Conservation (phyloP, 805 yeast species). For the Monosporozyma yasuniensis region DNA sequence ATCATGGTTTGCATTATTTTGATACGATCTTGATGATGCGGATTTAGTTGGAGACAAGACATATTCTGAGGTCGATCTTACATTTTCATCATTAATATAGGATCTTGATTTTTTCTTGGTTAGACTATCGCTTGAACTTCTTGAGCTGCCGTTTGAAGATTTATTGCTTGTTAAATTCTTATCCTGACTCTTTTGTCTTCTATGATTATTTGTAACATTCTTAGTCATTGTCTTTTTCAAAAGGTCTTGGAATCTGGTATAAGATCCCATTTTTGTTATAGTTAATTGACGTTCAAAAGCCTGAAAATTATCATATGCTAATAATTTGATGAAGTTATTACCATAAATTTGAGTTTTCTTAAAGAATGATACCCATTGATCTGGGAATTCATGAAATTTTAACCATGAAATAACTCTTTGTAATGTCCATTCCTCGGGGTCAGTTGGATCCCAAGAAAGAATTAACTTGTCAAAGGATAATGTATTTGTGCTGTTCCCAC, state of each 20-base stretch:
- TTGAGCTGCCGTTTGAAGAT: slow-evolving; percentile 7
- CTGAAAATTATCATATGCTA: slow-evolving; percentile 55
- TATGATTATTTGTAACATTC: slow-evolving; percentile 23
- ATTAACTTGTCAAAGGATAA: slow-evolving; percentile 24
- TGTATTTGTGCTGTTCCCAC: slow-evolving; percentile 9
- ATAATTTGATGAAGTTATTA: slow-evolving; percentile 53
- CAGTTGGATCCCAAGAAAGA: slow-evolving; percentile 41
- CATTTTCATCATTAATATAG: neutral
- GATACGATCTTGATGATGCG: neutral
- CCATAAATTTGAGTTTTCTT: slow-evolving; percentile 49
- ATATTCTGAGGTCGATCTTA: slow-evolving; percentile 5
- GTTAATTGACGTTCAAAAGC: slow-evolving; percentile 33
- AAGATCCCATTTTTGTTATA: slow-evolving; percentile 42
- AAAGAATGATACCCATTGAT: slow-evolving; percentile 65
- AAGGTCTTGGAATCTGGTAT: slow-evolving; percentile 47
- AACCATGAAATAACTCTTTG: slow-evolving; percentile 65
- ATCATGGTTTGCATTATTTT: neutral
- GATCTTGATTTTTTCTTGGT: slow-evolving; percentile 10
- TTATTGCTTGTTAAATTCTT: slow-evolving; percentile 7
- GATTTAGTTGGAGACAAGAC: neutral
- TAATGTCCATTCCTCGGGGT: slow-evolving; percentile 61
- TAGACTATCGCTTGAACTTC: slow-evolving; percentile 24
- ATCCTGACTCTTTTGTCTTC: slow-evolving; percentile 15
- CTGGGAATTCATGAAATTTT: slow-evolving; percentile 56
- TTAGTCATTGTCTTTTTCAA: slow-evolving; percentile 38